Evolutionary conservation across 208 protist genomes (phyloP).

Genomic region (Trypanosoma platydactyli): DNA sequence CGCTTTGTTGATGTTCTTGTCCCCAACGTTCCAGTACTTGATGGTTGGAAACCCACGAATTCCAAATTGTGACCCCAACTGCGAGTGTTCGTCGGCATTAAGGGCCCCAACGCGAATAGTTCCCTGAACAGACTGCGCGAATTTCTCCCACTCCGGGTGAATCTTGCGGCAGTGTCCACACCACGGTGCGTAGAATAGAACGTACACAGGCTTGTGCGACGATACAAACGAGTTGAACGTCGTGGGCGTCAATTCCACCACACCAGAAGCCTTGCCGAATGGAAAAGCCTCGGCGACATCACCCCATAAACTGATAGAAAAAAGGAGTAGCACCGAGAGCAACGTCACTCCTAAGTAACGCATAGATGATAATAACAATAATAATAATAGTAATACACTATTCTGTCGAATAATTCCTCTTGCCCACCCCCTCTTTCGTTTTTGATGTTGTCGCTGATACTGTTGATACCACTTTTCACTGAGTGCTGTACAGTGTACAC

Average conservation of each 20-base stretch:
- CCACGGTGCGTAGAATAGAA: conserved; percentile 96
- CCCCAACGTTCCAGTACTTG: conserved; percentile 85
- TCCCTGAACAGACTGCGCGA: conserved; percentile 74
- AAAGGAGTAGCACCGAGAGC: not conserved
- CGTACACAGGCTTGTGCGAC: conserved; percentile 88
- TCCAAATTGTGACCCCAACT: conserved; percentile 65
- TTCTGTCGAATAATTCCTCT: not conserved
- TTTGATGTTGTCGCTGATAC: conserved; percentile 5
- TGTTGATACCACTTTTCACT: conserved; percentile 13
- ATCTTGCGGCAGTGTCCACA: conserved; percentile 95
- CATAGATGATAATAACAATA: not conserved
- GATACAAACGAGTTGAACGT: conserved; percentile 66
- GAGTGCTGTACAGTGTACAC: not conserved
- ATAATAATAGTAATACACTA: too few species aligned
- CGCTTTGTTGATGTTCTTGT: conserved; percentile 46
- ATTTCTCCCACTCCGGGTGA: conserved; percentile 84
- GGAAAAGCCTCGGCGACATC: conserved; percentile 42
- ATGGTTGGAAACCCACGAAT: conserved; percentile 93
- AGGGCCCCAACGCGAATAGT: conserved; percentile 83
- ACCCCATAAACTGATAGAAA: conserved; percentile 5
- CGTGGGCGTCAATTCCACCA: conserved; percentile 71
- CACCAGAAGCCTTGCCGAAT: conserved; percentile 53
- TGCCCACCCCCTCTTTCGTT: conserved; percentile 6
- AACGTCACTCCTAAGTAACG: not conserved
- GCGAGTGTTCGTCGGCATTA: conserved; percentile 73